phyloP scores from a whole-genome alignment of 1,284 basidiomycete genomes.

The Marasmius fiardii region DNA sequence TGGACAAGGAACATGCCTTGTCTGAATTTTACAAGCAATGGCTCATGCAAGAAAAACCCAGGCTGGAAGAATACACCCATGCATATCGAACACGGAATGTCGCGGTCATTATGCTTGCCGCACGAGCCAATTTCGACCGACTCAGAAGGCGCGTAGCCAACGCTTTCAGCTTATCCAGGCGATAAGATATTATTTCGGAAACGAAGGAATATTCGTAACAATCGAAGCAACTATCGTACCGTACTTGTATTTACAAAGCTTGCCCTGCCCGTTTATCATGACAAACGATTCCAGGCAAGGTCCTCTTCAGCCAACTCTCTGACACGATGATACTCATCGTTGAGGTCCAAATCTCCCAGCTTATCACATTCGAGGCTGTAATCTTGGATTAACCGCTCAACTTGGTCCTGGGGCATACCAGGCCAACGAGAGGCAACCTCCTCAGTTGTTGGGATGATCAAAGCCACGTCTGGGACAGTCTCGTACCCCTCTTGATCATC shows the following conservation, averaged over 20 bases:
- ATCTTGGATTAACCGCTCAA: slow-evolving; percentile 53
- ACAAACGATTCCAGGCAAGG: slow-evolving; percentile 26
- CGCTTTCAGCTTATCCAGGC: slow-evolving; percentile 5
- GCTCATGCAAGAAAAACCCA: slow-evolving; percentile 60
- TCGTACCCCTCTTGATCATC: slow-evolving; percentile 44
- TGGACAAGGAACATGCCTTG: slow-evolving; percentile 61
- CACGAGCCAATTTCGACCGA: slow-evolving; percentile 47
- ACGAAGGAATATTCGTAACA: not conserved
- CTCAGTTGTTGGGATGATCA: slow-evolving; percentile 47
- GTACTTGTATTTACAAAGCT: not conserved
- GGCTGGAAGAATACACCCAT: slow-evolving; percentile 53
- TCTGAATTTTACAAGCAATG: slow-evolving; percentile 70
- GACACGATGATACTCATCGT: slow-evolving; percentile 57
- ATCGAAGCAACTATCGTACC: not conserved
- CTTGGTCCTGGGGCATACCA: slow-evolving; percentile 60
- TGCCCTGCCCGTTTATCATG: slow-evolving; percentile 8
- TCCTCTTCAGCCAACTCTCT: slow-evolving; percentile 55
- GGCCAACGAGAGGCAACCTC: slow-evolving; percentile 70
- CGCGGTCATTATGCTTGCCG: slow-evolving; percentile 48
- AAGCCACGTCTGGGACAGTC: slow-evolving; percentile 49
- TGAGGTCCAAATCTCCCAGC: slow-evolving; percentile 53
- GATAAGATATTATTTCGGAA: not conserved
- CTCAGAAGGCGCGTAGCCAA: slow-evolving; percentile 25
- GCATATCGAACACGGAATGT: slow-evolving; percentile 64
- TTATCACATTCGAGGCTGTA: slow-evolving; percentile 56